Base-by-base conservation (phyloP, 164 flowering plant species). In the Protea cynaroides region DNA sequence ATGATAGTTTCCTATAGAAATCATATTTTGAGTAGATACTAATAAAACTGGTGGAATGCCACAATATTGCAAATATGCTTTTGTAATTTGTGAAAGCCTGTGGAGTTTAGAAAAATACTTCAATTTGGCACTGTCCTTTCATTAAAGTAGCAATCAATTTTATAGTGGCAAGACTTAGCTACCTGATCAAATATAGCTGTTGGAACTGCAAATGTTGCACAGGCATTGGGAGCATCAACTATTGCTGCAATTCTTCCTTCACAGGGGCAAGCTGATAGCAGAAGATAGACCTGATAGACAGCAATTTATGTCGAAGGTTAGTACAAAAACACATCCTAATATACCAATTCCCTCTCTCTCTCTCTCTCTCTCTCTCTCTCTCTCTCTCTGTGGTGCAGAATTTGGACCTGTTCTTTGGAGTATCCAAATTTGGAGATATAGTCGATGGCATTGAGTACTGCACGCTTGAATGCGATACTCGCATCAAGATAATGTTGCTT, bases 181-280 rank as follows among this genome's bases (percentile, higher is more conserved):
- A 87, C 98, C 96, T 92, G 98, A 69, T 90, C 96, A 69, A 90
- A 90, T 46, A 92, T 87, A 59, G 94, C 84, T 34, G 83, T 86
- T 51, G 96, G 96, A 57, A 90, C 81, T 59, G 97, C 93, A 40
- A 92, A 90, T 14, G 98, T 90, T 19, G 96, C 97, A 15, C 82
- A 67, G 47, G 94, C 98, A 73, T 92, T 92, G 3, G 96, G 98
- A 29, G 93, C 63, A 65, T 90, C 96, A 3, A 90, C 98, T 40
- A 90, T 92, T 55, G 96, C 96, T 46, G 96, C 86, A 65, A 90
- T 86, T 66, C 95, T 84, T 71, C 93, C 92, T 80, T 88, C 96
- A 24, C 97, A 88, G 15, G 96, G 96, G 77, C 95, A 89, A 78
- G 96, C 86, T 7, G 98, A 92, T 3, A 92, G 80, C 64, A 92